phyloP scores from a whole-genome alignment of 2,329 filamentous ascomycete genomes.

The Fusarium chlamydosporum region DNA sequence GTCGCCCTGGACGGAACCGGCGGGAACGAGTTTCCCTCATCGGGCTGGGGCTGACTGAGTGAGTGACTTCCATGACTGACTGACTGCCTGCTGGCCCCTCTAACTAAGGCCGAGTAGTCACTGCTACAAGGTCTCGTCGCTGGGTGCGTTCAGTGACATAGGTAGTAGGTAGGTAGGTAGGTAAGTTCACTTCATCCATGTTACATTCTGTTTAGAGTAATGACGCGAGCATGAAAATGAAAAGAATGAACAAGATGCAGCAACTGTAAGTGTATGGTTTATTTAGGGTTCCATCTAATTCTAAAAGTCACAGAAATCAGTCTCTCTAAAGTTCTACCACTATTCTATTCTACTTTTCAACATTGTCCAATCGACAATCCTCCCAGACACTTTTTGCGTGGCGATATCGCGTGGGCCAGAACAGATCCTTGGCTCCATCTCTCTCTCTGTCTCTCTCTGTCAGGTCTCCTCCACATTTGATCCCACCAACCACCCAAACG shows the following conservation, averaged over 20 bases:
- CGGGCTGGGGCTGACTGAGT: not conserved
- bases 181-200: not conserved
- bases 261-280: not conserved
- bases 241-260: not conserved
- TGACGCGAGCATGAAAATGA: constrained; percentile 5
- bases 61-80: too few species aligned
- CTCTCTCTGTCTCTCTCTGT: too few species aligned
- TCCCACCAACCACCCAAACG: constrained; percentile 37
- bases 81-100: constrained; percentile 8
- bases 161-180: too few species aligned
- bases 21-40: not conserved
- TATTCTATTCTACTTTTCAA: not conserved
- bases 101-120: constrained; percentile 6
- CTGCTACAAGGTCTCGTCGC: constrained; percentile 6
- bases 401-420: constrained; percentile 44
- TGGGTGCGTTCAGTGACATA: constrained; percentile 3
- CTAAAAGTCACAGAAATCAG: not conserved
- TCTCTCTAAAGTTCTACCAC: not conserved
- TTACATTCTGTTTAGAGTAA: constrained; percentile 3
- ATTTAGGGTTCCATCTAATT: not conserved
- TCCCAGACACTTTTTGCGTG: constrained; percentile 22
- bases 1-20: constrained; percentile 25
- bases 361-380: not conserved
- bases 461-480: constrained; percentile 41
- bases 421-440: constrained; percentile 22